Conservation (phyloP, 345 rosid species). For the Hypericum perforatum region DNA sequence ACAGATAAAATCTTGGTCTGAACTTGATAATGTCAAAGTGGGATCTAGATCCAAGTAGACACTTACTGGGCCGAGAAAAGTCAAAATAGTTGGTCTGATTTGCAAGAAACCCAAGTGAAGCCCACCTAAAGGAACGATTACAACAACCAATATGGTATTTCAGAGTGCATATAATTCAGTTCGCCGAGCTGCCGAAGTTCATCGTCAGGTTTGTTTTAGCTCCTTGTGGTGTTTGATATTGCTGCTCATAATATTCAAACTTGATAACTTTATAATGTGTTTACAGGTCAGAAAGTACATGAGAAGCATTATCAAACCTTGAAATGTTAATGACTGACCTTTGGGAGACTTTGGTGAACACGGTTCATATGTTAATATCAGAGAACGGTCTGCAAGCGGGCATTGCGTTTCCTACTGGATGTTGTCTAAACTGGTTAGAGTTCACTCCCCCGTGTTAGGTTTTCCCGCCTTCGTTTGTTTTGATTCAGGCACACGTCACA, state of each 20-base stretch:
- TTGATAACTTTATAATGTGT: conserved; percentile 6
- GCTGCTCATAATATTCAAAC: neutral
- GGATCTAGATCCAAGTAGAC: no score
- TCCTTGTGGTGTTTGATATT: neutral
- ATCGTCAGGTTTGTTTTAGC: conserved; percentile 61
- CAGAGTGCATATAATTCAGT: conserved; percentile 47
- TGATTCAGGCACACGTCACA: conserved; percentile 11
- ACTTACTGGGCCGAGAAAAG: no score
- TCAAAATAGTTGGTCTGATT: no score
- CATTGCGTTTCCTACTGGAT: conserved; percentile 98
- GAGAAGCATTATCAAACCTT: conserved; percentile 65
- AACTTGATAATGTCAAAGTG: no score
- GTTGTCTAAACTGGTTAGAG: conserved; percentile 85
- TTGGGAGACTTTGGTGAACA: conserved; percentile 82
- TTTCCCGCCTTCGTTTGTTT: no score
- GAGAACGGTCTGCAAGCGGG: conserved; percentile 97
- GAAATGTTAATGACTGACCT: conserved; percentile 93
- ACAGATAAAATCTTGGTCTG: no score
- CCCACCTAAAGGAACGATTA: no score
- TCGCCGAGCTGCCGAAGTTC: conserved; percentile 97
- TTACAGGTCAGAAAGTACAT: conserved; percentile 75
- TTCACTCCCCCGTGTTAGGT: neutral
- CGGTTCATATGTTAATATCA: conserved; percentile 76
- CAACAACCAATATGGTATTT: no score
- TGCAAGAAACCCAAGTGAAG: no score